These are phyloP conservation scores for Colletotrichum phormii DNA, from an alignment of 2,329 filamentous ascomycete genomes.

Conservation along the genomic window DNA sequence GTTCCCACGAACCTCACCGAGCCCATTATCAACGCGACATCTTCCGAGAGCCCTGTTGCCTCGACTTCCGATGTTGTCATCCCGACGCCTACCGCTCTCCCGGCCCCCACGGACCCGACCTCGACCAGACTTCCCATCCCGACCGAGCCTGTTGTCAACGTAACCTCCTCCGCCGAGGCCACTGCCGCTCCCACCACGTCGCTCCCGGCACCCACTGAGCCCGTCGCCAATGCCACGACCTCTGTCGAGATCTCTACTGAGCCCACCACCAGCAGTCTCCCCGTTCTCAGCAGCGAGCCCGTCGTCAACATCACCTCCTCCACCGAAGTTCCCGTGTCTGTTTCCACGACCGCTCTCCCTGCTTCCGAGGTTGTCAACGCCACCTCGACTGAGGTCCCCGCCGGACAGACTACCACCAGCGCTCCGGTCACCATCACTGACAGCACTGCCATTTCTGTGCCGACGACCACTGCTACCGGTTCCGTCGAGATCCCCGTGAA, in stretches of 20 bases:
- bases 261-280: constrained; percentile 15
- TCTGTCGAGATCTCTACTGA: constrained; percentile 2
- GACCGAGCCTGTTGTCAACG: constrained; percentile 23
- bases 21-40: constrained; percentile 25
- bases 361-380: constrained; percentile 22
- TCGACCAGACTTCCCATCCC: not conserved
- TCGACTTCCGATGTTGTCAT: constrained; percentile 22
- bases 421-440: constrained; percentile 7
- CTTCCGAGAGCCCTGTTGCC: constrained; percentile 5
- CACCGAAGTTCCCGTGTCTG: constrained; percentile 13
- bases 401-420: constrained; percentile 22
- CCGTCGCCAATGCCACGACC: constrained; percentile 15
- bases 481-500: constrained; percentile 45
- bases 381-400: constrained; percentile 19
- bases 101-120: constrained; percentile 32
- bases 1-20: constrained; percentile 28
- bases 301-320: constrained; percentile 29
- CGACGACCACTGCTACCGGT: constrained; percentile 54
- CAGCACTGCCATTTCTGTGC: constrained; percentile 40
- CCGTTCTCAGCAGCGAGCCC: constrained; percentile 19
- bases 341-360: constrained; percentile 13
- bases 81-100: constrained; percentile 25
- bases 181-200: constrained; percentile 8
- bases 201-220: constrained; percentile 16
- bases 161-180: constrained; percentile 16